Evolutionary conservation across 805 yeast genomes (phyloP), one percentile per base, ranked within the genome.

Genomic region (Cyberlindnera amylophila): DNA sequence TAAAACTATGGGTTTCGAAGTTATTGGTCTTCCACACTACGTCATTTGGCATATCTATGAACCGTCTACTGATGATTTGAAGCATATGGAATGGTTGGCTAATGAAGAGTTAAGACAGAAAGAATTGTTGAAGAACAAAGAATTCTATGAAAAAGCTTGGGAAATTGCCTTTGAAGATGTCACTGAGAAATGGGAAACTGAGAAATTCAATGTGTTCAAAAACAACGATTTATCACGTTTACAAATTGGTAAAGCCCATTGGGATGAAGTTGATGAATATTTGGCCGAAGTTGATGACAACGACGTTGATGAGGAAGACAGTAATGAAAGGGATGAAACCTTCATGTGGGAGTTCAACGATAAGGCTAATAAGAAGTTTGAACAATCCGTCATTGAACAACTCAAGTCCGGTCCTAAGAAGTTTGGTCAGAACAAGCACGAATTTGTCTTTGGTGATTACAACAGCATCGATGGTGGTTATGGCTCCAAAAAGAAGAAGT

Each of bases 41-140:
- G 95, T 88, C 27, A 84, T 91, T 42, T 91, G 98, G 98, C 96
- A 89, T 63, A 82, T 87, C 51, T 91, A 91, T 65, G 98, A 91
- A 69, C 98, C 98, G 19, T 84, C 95, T 15, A 79, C 82, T 19
- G 97, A 90, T 63, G 98, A 91, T 69, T 71, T 90, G 63, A 76
- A 78, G 61, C 86, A 82, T 55, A 83, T 85, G 90, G 90, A 82
- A 57, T 83, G 90, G 90, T 78, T 85, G 85, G 91, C 89, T 1
- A 74, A 81, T 57, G 91, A 84, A 63, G 93, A 85, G 58, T 69
- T 74, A 23, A 72, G 87, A 52, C 74, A 72, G 52, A 66, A 72
- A 47, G 85, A 80, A 57, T 81, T 80, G 55, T 77, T 76, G 35
- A 77, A 76, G 61, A 69, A 81, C 45, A 77, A 74, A 62, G 79